Evolutionary conservation across 139 green algal species (phyloP).

Genomic region (Zygnema cylindricum): DNA sequence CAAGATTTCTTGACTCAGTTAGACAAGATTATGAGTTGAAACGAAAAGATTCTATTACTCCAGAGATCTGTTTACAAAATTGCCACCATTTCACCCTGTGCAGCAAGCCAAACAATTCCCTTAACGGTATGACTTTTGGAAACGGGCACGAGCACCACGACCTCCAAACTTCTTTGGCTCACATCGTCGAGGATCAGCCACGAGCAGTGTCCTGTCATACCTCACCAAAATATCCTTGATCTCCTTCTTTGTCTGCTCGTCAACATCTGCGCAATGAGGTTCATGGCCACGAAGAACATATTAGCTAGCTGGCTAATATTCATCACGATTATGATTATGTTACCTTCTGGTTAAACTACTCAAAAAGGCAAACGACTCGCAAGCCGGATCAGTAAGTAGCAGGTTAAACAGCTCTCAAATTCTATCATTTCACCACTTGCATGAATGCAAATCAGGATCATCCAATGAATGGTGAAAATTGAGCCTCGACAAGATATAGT

Average conservation of each 20-base stretch:
- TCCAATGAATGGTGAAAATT: too few relatives aligned
- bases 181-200: conserved; percentile 94
- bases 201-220: conserved; percentile 97
- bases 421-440: too few relatives aligned
- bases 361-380: too few relatives aligned
- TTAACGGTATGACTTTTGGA: conserved; percentile 98
- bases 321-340: too few relatives aligned
- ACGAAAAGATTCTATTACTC: background rate
- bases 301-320: too few relatives aligned
- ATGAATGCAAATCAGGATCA: too few relatives aligned
- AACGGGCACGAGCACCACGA: conserved; percentile 89
- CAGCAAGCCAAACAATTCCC: background rate
- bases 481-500: too few relatives aligned
- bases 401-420: too few relatives aligned
- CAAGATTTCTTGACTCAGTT: too few relatives aligned
- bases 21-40: background rate
- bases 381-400: too few relatives aligned
- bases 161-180: conserved; percentile 99
- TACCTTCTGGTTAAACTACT: too few relatives aligned
- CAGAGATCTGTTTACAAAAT: background rate
- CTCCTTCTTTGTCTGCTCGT: conserved; percentile 96
- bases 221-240: conserved; percentile 96
- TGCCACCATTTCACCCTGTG: background rate
- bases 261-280: conserved; percentile 92
- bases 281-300: too few relatives aligned